Conservation (phyloP, 1,139 yeast genomes). For the Hemisphaericaspora lyxosophila region DNA sequence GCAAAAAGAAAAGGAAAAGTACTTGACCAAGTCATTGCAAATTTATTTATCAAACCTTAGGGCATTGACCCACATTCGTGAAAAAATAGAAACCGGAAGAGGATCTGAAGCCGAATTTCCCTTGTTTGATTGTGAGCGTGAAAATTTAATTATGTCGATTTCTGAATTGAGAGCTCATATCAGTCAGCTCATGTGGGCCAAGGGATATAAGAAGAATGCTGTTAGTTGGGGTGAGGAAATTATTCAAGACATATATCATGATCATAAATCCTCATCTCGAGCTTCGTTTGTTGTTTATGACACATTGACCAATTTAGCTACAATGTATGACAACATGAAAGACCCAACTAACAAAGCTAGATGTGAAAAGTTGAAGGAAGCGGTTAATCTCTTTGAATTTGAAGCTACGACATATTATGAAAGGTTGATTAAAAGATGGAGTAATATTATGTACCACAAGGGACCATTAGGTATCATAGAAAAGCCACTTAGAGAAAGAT, state of each 20-base stretch:
- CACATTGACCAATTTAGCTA: constrained; percentile 32
- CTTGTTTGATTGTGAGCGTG: constrained; percentile 36
- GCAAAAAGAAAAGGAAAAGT: constrained; percentile 17
- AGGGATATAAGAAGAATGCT: constrained; percentile 53
- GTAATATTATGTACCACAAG: constrained; percentile 39
- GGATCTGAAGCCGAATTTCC: constrained; percentile 34
- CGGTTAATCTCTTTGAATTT: constrained; percentile 12
- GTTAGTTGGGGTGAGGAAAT: constrained; percentile 64
- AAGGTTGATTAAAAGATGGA: constrained; percentile 31
- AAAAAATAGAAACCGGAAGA: constrained; percentile 19
- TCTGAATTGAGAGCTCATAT: constrained; percentile 56
- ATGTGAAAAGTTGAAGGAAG: constrained; percentile 28
- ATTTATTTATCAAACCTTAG: constrained; percentile 41
- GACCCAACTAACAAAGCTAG: constrained; percentile 27
- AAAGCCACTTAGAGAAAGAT: constrained; percentile 40
- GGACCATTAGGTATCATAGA: constrained; percentile 49
- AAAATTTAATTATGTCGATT: constrained; percentile 27
- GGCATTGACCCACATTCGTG: constrained; percentile 23
- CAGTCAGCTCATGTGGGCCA: constrained; percentile 65
- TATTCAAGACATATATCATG: constrained; percentile 36
- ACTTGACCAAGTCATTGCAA: constrained; percentile 28
- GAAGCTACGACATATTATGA: constrained; percentile 27
- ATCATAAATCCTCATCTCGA: constrained; percentile 27
- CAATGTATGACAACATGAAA: constrained; percentile 32
- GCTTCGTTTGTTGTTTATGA: constrained; percentile 31